Conservation (phyloP, 2,329 filamentous ascomycete genomes). For the Colletotrichum musicola region DNA sequence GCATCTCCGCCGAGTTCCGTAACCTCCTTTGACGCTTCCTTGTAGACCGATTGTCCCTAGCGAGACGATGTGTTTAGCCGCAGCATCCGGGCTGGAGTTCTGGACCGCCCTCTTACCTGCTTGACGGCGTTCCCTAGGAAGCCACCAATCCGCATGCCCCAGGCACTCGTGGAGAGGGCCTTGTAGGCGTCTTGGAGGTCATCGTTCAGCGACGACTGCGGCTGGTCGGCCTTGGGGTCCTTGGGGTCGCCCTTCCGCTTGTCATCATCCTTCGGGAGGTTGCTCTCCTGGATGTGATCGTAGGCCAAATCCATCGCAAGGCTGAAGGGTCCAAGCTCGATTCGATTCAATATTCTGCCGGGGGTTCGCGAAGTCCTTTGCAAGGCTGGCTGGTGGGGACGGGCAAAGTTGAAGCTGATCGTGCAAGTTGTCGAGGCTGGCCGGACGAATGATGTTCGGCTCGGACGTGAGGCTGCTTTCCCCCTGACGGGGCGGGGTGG, state of each 20-base stretch:
- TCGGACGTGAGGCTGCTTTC: constrained; percentile 34
- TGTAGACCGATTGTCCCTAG: constrained; percentile 84
- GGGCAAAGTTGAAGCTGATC: constrained; percentile 17
- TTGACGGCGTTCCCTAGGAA: constrained; percentile 94
- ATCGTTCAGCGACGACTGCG: constrained; percentile 76
- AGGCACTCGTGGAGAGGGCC: constrained; percentile 89
- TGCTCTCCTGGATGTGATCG: constrained; percentile 93
- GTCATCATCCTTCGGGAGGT: constrained; percentile 71
- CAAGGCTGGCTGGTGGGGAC: constrained; percentile 34
- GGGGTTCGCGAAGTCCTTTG: constrained; percentile 23
- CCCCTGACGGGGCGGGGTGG: constrained; percentile 32
- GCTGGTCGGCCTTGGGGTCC: constrained; percentile 54
- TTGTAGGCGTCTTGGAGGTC: constrained; percentile 97
- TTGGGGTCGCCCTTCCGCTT: constrained; percentile 54
- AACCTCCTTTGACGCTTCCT: constrained; percentile 88
- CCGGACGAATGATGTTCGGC: constrained; percentile 34
- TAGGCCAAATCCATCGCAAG: constrained; percentile 91
- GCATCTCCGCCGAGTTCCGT: constrained; percentile 84
- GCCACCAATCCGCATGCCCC: constrained; percentile 89
- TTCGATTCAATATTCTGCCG: not conserved
- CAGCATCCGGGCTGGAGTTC: not conserved
- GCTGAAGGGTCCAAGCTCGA: constrained; percentile 12
- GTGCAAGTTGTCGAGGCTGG: constrained; percentile 25
- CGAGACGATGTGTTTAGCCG: constrained; percentile 28
- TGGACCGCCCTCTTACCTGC: constrained; percentile 69